These are phyloP conservation scores for Linum trigynum DNA, from an alignment of 345 rosid genomes.

Conservation along the genomic window DNA sequence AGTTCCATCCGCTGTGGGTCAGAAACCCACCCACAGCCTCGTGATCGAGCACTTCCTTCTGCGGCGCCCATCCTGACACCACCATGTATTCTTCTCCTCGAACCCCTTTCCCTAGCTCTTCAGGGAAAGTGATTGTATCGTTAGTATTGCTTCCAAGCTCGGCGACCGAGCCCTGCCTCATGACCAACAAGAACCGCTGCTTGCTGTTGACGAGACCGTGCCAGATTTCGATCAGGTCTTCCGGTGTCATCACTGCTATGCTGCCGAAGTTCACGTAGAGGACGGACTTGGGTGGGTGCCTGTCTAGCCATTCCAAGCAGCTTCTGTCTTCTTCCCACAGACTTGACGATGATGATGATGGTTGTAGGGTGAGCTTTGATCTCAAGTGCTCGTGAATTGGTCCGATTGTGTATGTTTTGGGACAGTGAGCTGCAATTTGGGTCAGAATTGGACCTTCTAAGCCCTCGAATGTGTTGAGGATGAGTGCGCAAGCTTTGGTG, in stretches of 20 bases:
- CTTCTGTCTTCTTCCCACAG: slow-evolving; percentile 30
- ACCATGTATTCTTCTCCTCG: slow-evolving; percentile 18
- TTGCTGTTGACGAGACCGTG: slow-evolving; percentile 32
- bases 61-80: slow-evolving; percentile 28
- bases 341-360: slow-evolving; percentile 14
- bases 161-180: slow-evolving; percentile 18
- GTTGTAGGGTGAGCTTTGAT: slow-evolving; percentile 14
- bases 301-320: slow-evolving; percentile 39
- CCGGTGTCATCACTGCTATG: slow-evolving; percentile 6
- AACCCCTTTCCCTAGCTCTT: slow-evolving; percentile 18
- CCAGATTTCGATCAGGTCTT: slow-evolving; percentile 36
- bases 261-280: slow-evolving; percentile 47
- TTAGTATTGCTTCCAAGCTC: background rate
- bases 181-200: slow-evolving; percentile 37
- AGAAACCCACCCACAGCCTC: slow-evolving; percentile 46
- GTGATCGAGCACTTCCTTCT: slow-evolving; percentile 43
- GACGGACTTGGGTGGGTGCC: slow-evolving; percentile 27
- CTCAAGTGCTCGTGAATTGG: slow-evolving; percentile 39
- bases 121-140: background rate
- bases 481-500: slow-evolving; percentile 33
- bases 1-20: slow-evolving; percentile 78
- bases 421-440: slow-evolving; percentile 29
- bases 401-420: slow-evolving; percentile 40
- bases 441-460: slow-evolving; percentile 44
- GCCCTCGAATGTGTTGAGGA: slow-evolving; percentile 60